Evolutionary conservation across 2,329 filamentous ascomycete genomes (phyloP).

Genomic region (Xylariaceae sp.): DNA sequence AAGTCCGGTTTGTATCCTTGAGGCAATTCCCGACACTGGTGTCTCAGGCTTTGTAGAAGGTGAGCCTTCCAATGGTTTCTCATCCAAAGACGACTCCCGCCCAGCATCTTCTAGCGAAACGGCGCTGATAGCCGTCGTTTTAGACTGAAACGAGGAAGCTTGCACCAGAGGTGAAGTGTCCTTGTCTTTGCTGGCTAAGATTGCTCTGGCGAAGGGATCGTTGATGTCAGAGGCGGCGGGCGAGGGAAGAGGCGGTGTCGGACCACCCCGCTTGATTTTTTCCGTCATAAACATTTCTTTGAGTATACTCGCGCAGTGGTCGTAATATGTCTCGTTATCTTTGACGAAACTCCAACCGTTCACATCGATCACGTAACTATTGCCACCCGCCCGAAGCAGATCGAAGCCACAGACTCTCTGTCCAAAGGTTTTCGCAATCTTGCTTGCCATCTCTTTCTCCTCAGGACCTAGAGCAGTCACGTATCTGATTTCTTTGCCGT

Average conservation of each 20-base stretch:
- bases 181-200: slow-evolving; percentile 37
- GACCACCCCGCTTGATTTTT: slow-evolving; percentile 61
- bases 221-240: slow-evolving; percentile 42
- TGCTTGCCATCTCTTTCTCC: slow-evolving; percentile 82
- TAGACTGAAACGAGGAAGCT: slow-evolving; percentile 16
- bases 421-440: slow-evolving; percentile 87
- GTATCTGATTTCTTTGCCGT: slow-evolving; percentile 95
- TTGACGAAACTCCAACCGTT: slow-evolving; percentile 99
- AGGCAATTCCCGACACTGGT: slow-evolving; percentile 21
- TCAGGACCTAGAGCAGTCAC: slow-evolving; percentile 79
- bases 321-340: slow-evolving; percentile 98
- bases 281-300: slow-evolving; percentile 86
- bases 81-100: slow-evolving; percentile 21
- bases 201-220: slow-evolving; percentile 32
- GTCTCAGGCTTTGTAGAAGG: slow-evolving; percentile 26
- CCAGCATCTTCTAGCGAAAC: slow-evolving; percentile 19
- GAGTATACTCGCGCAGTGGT: slow-evolving; percentile 82
- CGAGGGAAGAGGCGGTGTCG: slow-evolving; percentile 54
- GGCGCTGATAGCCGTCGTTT: slow-evolving; percentile 14
- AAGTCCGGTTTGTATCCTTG: slow-evolving; percentile 36
- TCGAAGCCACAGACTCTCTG: slow-evolving; percentile 97
- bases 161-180: slow-evolving; percentile 31
- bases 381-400: slow-evolving; percentile 79
- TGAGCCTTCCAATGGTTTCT: slow-evolving; percentile 15
- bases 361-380: slow-evolving; percentile 97